A percentile compares a stretch with the other conserved stretches of the same genome.
Conservation (phyloP, 2,329 filamentous ascomycete species). For the Metarhizium anisopliae region DNA sequence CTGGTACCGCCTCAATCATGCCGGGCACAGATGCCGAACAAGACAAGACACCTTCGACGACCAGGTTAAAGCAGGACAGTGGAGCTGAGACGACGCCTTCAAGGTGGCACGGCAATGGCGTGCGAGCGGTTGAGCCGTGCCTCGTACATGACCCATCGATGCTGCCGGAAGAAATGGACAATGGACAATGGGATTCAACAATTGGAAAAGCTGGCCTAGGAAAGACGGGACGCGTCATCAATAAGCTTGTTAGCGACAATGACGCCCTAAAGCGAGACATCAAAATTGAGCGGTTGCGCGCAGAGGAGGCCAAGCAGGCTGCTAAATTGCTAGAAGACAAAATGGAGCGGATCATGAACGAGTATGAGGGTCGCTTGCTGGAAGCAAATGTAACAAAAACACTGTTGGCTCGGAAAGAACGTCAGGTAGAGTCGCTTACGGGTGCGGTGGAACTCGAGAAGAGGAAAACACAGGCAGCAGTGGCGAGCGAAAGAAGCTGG, state of each 20-base stretch:
- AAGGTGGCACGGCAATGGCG: conserved; percentile 22
- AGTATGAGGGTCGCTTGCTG: conserved; percentile 61
- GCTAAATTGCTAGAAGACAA: conserved; percentile 61
- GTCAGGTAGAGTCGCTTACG: conserved; percentile 63
- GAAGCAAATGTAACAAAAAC: conserved; percentile 65
- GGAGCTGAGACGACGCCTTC: conserved; percentile 15
- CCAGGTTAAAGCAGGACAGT: conserved; percentile 26
- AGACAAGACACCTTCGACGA: conserved; percentile 23
- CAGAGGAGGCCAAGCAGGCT: conserved; percentile 63
- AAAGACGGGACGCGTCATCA: conserved; percentile 72
- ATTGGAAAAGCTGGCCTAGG: conserved; percentile 62
- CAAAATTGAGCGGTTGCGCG: conserved; percentile 52
- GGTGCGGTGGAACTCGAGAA: conserved; percentile 55
- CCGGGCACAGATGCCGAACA: conserved; percentile 25
- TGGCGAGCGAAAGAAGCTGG: conserved; percentile 52
- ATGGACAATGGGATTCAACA: conserved; percentile 52
- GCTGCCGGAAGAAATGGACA: conserved; percentile 24
- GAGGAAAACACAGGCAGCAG: conserved; percentile 49
- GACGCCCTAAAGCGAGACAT: conserved; percentile 68
- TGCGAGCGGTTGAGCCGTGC: conserved; percentile 22
- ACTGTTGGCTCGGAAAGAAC: conserved; percentile 61
- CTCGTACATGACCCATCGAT: conserved; percentile 16
- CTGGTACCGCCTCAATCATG: conserved; percentile 36
- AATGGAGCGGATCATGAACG: conserved; percentile 57
- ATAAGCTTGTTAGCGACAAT: conserved; percentile 72